phyloP scores from a whole-genome alignment of 345 rosid genomes.

The Iberis pinnata region DNA sequence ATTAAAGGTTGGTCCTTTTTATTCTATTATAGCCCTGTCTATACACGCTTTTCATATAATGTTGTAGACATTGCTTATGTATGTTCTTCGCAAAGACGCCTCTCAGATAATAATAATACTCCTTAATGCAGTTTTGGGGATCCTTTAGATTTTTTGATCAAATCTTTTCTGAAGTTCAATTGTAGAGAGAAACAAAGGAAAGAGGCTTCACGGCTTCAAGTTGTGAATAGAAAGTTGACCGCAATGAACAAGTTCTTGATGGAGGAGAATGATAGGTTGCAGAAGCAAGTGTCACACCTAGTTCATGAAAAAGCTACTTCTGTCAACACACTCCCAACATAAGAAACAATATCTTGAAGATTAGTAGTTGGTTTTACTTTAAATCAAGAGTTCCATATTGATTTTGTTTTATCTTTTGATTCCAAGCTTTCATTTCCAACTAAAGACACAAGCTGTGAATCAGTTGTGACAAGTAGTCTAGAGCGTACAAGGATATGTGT shows the following conservation, averaged over 20 bases:
- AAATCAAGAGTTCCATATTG: neutral
- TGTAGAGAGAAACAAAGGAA: slow-evolving; percentile 99
- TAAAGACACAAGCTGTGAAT: slow-evolving; percentile 98
- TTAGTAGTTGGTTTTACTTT: neutral
- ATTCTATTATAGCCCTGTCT: too few relatives aligned
- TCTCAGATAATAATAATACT: too few relatives aligned
- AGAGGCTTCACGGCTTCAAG: slow-evolving; percentile 96
- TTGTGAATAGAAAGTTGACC: slow-evolving; percentile 86
- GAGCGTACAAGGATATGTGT: slow-evolving; percentile 93
- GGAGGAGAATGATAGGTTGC: slow-evolving; percentile 99
- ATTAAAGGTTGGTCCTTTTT: too few relatives aligned
- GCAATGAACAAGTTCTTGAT: slow-evolving; percentile 99
- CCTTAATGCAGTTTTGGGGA: too few relatives aligned
- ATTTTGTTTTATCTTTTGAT: slow-evolving; percentile 21
- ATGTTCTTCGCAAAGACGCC: too few relatives aligned
- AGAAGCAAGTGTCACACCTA: slow-evolving; percentile 96
- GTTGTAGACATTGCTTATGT: too few relatives aligned
- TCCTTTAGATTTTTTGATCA: too few relatives aligned
- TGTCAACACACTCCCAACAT: slow-evolving; percentile 90
- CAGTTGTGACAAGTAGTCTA: slow-evolving; percentile 93
- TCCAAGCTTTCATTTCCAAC: slow-evolving; percentile 82
- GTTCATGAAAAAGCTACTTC: slow-evolving; percentile 97
- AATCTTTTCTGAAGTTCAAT: slow-evolving; percentile 33
- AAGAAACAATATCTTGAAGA: slow-evolving; percentile 17
- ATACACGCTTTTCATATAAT: too few relatives aligned